A percentile compares a stretch with the other conserved stretches of the same genome.
Conservation (phyloP, 2,329 filamentous ascomycete species). For the Karstenula rhodostoma region DNA sequence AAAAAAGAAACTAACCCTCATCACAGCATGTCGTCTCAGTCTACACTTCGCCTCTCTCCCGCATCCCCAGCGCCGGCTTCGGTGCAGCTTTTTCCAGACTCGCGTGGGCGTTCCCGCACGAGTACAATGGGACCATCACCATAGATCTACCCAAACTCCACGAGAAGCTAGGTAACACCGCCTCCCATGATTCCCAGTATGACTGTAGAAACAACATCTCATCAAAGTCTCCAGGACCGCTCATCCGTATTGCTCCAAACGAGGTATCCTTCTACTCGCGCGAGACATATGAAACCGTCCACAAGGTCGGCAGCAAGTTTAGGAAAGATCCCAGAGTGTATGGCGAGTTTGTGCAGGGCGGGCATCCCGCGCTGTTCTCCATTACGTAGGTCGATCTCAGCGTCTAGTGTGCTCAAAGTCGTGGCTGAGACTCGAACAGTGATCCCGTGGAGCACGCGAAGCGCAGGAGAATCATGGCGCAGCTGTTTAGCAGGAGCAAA, state of each 20-base stretch:
- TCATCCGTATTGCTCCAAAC: neutral
- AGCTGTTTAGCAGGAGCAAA: neutral
- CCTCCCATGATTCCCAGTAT: neutral
- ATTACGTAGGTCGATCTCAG: neutral
- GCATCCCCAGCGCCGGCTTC: neutral
- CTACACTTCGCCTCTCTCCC: neutral
- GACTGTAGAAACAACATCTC: neutral
- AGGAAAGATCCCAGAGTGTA: neutral
- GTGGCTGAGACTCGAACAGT: neutral
- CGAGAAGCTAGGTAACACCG: neutral
- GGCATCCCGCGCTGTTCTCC: neutral
- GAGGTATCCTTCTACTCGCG: neutral
- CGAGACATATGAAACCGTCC: neutral
- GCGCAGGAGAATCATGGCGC: neutral
- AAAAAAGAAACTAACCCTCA: neutral
- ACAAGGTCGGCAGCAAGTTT: neutral
- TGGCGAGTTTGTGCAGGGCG: neutral
- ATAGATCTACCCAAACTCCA: neutral
- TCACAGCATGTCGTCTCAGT: neutral
- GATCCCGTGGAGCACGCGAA: neutral
- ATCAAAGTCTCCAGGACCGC: neutral
- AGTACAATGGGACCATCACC: neutral
- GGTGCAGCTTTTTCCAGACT: neutral
- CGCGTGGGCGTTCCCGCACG: neutral
- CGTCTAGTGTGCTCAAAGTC: neutral